These are phyloP conservation scores for Lunularia cruciata DNA, from an alignment of 225 moss, liverwort and hornwort species.

Conservation along the genomic window DNA sequence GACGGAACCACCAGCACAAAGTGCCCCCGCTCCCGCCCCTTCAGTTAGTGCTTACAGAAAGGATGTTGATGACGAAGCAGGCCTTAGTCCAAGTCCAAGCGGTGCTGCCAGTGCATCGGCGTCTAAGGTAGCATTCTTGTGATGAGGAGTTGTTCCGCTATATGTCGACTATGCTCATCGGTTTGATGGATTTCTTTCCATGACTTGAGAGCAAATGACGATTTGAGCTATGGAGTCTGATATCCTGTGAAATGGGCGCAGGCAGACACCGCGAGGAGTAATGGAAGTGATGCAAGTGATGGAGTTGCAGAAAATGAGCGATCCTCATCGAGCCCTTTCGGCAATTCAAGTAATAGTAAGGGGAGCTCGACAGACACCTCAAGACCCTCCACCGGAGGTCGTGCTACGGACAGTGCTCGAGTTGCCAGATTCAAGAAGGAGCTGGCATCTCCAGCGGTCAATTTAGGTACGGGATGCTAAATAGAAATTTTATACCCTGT, in stretches of 20 bases:
- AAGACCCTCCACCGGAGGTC: constrained; percentile 71
- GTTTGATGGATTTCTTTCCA: too few relatives aligned
- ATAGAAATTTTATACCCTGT: too few relatives aligned
- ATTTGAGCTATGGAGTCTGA: not conserved
- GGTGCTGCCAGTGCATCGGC: constrained; percentile 33
- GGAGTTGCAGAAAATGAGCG: constrained; percentile 53
- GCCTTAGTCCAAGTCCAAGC: constrained; percentile 32
- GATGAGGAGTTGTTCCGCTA: not conserved
- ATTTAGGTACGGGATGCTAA: constrained; percentile 57
- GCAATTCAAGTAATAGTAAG: constrained; percentile 51
- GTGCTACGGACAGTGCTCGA: constrained; percentile 94
- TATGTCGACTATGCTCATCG: not conserved
- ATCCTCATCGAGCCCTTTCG: constrained; percentile 66
- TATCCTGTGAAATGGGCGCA: constrained; percentile 8
- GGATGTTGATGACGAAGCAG: constrained; percentile 38
- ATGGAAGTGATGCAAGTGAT: constrained; percentile 70
- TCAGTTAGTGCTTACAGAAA: constrained; percentile 34
- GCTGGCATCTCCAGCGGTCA: constrained; percentile 77
- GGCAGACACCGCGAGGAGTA: constrained; percentile 53
- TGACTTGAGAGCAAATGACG: not conserved
- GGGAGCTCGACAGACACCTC: constrained; percentile 75
- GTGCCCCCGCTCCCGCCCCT: constrained; percentile 13
- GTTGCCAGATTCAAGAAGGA: constrained; percentile 96
- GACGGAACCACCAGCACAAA: constrained; percentile 18
- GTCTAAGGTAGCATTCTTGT: constrained; percentile 26